Percentiles rank a stretch among this genome's conserved stretches.
phyloP scores from a whole-genome alignment of 768 basidiomycete genomes.

The Hericium alpestre region DNA sequence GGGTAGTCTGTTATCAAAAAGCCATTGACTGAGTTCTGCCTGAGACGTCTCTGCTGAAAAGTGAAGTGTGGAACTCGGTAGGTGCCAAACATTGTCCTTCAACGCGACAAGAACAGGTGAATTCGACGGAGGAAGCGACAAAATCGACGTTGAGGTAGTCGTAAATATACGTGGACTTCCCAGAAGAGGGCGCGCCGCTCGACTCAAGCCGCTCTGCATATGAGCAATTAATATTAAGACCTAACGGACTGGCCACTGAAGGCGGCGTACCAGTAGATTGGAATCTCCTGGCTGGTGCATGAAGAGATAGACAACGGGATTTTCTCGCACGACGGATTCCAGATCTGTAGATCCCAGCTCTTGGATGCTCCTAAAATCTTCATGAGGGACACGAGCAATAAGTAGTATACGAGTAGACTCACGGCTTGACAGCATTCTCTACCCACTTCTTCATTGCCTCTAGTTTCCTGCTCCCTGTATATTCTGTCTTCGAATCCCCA shows the following conservation, averaged over 20 bases:
- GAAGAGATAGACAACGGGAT: slow-evolving; percentile 51
- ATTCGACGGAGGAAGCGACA: slow-evolving; percentile 18
- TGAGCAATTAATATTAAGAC: no score
- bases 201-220: slow-evolving; percentile 40
- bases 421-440: slow-evolving; percentile 66
- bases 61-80: slow-evolving; percentile 35
- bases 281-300: slow-evolving; percentile 30
- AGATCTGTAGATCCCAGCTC: slow-evolving; percentile 34
- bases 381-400: not conserved
- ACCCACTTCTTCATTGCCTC: slow-evolving; percentile 65
- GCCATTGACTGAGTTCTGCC: slow-evolving; percentile 32
- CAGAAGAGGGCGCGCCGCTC: slow-evolving; percentile 41
- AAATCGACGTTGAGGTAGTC: slow-evolving; percentile 25
- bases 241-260: no score
- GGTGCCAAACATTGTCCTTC: slow-evolving; percentile 44
- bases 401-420: slow-evolving; percentile 19
- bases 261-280: slow-evolving; percentile 22
- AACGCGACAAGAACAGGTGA: slow-evolving; percentile 59
- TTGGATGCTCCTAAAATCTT: slow-evolving; percentile 23
- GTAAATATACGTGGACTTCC: slow-evolving; percentile 40
- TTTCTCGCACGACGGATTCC: slow-evolving; percentile 28
- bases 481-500: slow-evolving; percentile 52
- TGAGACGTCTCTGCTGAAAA: slow-evolving; percentile 9
- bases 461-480: slow-evolving; percentile 61
- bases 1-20: slow-evolving; percentile 63